A percentile compares a stretch with the other conserved stretches of the same genome.
These are phyloP conservation scores for Apiospora phragmitis DNA, from an alignment of 2,329 filamentous ascomycete genomes.

Conservation along the genomic window DNA sequence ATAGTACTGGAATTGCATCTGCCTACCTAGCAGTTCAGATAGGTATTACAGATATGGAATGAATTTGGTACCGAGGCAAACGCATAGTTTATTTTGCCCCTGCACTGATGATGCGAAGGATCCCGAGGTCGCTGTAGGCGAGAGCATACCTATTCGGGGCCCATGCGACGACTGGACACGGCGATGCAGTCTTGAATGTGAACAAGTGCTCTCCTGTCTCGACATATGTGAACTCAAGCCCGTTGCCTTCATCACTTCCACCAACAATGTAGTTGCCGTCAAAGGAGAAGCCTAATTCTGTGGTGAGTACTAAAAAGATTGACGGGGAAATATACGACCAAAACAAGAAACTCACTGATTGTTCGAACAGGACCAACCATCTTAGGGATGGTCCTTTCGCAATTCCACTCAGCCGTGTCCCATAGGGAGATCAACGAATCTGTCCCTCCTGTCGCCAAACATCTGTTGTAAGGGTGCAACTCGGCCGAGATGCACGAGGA, in stretches of 20 bases:
- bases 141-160: conserved; percentile 73
- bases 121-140: conserved; percentile 70
- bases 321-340: conserved; percentile 21
- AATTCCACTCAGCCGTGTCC: conserved; percentile 78
- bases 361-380: conserved; percentile 71
- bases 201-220: conserved; percentile 75
- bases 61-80: background rate
- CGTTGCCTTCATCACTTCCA: conserved; percentile 71
- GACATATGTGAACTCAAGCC: conserved; percentile 69
- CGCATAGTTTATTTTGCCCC: conserved; percentile 39
- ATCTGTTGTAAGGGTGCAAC: conserved; percentile 69
- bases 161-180: conserved; percentile 71
- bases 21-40: background rate
- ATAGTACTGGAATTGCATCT: background rate
- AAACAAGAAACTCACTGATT: conserved; percentile 50
- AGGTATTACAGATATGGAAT: background rate
- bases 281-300: conserved; percentile 67
- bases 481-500: conserved; percentile 69
- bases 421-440: conserved; percentile 76
- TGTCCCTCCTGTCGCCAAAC: conserved; percentile 72
- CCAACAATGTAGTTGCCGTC: conserved; percentile 75
- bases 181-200: conserved; percentile 66
- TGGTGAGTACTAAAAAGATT: background rate
- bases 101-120: conserved; percentile 65
- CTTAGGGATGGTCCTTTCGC: conserved; percentile 67